Evolutionary conservation across 2,329 filamentous ascomycete genomes (phyloP), one percentile per base, ranked within the genome.

Genomic region (Calonectria pseudoreteaudii): DNA sequence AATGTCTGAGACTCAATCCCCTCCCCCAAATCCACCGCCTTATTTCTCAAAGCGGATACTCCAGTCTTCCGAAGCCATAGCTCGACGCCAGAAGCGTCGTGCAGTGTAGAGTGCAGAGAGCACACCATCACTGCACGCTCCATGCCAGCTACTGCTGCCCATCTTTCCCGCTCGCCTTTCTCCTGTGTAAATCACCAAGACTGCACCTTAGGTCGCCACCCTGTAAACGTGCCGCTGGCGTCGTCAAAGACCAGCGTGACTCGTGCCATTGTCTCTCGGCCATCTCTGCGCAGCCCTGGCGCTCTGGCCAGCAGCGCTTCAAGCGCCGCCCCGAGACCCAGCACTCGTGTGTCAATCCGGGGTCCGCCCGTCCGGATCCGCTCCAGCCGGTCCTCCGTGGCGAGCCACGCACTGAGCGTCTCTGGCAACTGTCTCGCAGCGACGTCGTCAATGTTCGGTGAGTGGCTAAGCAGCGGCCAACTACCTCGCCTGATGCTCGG

Each of bases 141-240:
- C 30, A 52, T 62, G 60, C 23, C 26, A 62, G 34, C 36, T 52
- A 7, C 8, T 50, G 49, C 49, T 18, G 26, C 34, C 13, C 26
- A 67, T n/a, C 28, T 20, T n/a, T 26, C 16, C 30, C 47, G 28
- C 13, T 30, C 26, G 7, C 14, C 20, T 23, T n/a, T n/a, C 28
- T 30, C 41, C 30, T 28, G 53, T 20, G 20, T 18, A 11, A 47
- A 73, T n/a, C 26, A 49, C 73, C 70, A 73, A 11, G 70, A 70
- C 28, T 34, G 47, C 26, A 75, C 73, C 53, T 73, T 73, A 9
- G 67, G 66, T 28, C 73, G 60, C 70, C 70, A 75, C 41, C 70
- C 73, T n/a, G 14, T n/a, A 70, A 64, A 62, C 28, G n/a, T 41
- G 20, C 66, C 70, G 16, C 23, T 70, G 34, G 53, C 52, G 5